Percentiles rank a stretch among this genome's conserved stretches.
Evolutionary conservation across 129 eudicot species (phyloP).

Genomic region (Flaveria bidentis): DNA sequence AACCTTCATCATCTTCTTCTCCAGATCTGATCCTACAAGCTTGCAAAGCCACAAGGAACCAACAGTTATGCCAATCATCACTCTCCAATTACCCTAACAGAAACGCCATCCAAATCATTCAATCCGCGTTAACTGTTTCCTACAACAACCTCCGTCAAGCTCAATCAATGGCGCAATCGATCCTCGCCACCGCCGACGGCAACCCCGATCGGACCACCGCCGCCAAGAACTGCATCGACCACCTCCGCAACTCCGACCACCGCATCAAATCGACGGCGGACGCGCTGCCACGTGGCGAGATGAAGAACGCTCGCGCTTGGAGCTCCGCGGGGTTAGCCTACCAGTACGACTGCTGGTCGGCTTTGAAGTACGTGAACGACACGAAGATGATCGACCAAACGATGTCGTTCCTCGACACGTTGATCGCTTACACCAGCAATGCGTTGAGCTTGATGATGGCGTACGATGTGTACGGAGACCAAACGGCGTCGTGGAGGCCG

Average conservation of each 20-base stretch:
- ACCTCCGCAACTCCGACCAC: slow-evolving; percentile 36
- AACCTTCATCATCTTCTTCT: slow-evolving; percentile 1
- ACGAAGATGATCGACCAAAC: slow-evolving; percentile 48
- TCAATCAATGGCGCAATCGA: slow-evolving; percentile 41
- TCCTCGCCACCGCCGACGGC: slow-evolving; percentile 37
- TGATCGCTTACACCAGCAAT: slow-evolving; percentile 50
- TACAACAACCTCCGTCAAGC: slow-evolving; percentile 39
- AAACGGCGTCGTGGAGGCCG: slow-evolving; percentile 56
- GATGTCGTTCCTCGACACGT: slow-evolving; percentile 59
- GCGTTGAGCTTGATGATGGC: slow-evolving; percentile 61
- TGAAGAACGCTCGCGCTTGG: slow-evolving; percentile 78
- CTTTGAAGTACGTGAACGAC: slow-evolving; percentile 61
- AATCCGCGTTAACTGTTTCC: slow-evolving; percentile 49
- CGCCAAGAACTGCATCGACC: slow-evolving; percentile 55
- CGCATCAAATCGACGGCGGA: slow-evolving; percentile 42
- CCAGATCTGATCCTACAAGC: slow-evolving; percentile 45
- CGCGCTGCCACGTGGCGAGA: slow-evolving; percentile 49
- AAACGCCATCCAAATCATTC: slow-evolving; percentile 40
- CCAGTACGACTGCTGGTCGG: slow-evolving; percentile 89
- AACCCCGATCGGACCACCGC: slow-evolving; percentile 47
- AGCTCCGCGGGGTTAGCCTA: slow-evolving; percentile 61
- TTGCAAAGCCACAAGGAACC: slow-evolving; percentile 62
- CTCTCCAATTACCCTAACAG: slow-evolving; percentile 30
- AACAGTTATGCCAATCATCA: slow-evolving; percentile 43
- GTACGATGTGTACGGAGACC: slow-evolving; percentile 52